Base-by-base conservation (phyloP, 1,284 basidiomycete genomes). In the Xerocomus minutiporus region DNA sequence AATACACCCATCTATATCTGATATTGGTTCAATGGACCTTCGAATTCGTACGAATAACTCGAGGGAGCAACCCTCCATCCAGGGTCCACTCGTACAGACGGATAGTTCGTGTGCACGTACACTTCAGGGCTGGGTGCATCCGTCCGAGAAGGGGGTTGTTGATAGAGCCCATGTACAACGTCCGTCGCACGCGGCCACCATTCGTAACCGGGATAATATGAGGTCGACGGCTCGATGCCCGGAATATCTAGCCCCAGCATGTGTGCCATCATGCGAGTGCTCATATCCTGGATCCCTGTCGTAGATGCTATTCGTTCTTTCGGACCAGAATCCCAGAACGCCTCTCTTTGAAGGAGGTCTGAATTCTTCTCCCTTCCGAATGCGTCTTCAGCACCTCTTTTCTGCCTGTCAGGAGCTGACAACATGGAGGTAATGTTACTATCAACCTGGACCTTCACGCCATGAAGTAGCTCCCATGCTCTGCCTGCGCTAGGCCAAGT, bases 401-500 rank as follows among this genome's bases (percentile, higher is more conserved):
- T 88, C 38, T 71, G 74, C 50, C 83, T 71, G 35, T 76, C 74
- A 13, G 71, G 62, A 29, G 68, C 65, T 47, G 65, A 62, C 36
- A 70, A 56, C 45, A 71, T 68, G 52, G 68, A 68, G 40, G 69
- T 62, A 29, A 69, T 59, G 39, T 73, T 65, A 51, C 73, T 73
- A 53, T 82, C 75, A 28, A 79, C 72, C 40, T 77, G 76, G 28
- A 86, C 72, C 59, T 83, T 81, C 36, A 82, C 84, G 9, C 88
- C 87, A 59, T 84, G 78, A 41, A 92, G 70, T 32, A 92, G 73
- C 38, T 85, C 84, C 70, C 79, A 82, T 23, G 86, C 81, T 26
- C 88, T 80, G 13, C 75, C 73, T 12, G 89, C 88, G 61, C 82
- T 85, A 1, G 89, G 88, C 91, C 90, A 93, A 41, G 76, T 73